Evolutionary conservation across 2,329 filamentous ascomycete genomes (phyloP), one percentile per base, ranked within the genome.

Genomic region (Incumbomyces delicatus): DNA sequence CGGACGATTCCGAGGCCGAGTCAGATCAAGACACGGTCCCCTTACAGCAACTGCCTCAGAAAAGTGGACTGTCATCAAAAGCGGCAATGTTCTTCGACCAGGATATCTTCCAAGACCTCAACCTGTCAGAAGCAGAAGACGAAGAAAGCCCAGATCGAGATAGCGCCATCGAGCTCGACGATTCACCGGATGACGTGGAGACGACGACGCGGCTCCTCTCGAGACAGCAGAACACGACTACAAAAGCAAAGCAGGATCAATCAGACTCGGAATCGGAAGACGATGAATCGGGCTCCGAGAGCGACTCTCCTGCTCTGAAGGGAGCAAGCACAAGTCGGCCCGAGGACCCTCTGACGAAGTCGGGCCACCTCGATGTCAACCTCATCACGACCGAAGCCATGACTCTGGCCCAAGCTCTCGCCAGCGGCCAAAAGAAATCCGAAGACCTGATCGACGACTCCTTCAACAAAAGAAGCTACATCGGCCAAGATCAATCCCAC

Each of bases 371-470:
- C 75, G 89, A 95, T 62, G 94, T 98, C 66, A 88, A 96, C 63
- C 96, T 98, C 60, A 94, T 96, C 61, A 98, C 92, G n/a, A 92
- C 88, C 4, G 92, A 98, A 72, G 92, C 94, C 53, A 98, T 98
- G 92, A 94, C 90, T 0, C 76, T 98, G 13, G 94, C 92, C 1
- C 92, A 96, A 55, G 79, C 87, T 61, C 81, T 98, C 49, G 92
- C 89, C 2, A 87, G 84, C 0, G 90, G 90, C 37, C 77, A 90
- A 62, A 89, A 83, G 65, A 85, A 82, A 1, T 83, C 78, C 38
- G 67, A 83, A 46, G 87, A 95, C 57, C 71, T 95, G 4, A 71
- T 90, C 38, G 94, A 98, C 60, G 90, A 96, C 51, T 83, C 81
- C 34, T 98, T 92, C 76, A 95, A 95, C 72, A 92, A 87, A 64